A percentile compares a stretch with the other conserved stretches of the same genome.
phyloP scores from a whole-genome alignment of 345 rosid genomes.

The Odontarrhena argentea region DNA sequence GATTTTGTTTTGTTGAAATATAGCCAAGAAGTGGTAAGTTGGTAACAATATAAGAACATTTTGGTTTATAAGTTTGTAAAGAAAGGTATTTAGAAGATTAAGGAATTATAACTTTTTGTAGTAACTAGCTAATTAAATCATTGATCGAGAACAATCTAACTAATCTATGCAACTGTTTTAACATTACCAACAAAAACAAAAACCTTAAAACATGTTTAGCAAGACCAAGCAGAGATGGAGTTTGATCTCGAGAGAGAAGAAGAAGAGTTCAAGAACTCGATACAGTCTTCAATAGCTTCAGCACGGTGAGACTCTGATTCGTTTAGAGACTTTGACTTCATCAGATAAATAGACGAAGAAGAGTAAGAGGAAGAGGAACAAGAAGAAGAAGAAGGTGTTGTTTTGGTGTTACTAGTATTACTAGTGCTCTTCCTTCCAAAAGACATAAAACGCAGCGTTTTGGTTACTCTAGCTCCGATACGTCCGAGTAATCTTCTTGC shows the following conservation, averaged over 20 bases:
- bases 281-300: constrained; percentile 89
- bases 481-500: constrained; percentile 48
- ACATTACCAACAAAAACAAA: too few relatives aligned
- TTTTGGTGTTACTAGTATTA: background rate
- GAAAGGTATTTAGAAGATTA: background rate
- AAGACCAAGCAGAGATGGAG: constrained; percentile 59
- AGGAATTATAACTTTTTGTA: background rate
- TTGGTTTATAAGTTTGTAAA: constrained; percentile 17
- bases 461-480: constrained; percentile 53
- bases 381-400: constrained; percentile 22
- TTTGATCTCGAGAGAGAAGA: constrained; percentile 70
- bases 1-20: background rate
- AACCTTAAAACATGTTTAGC: constrained; percentile 9
- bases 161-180: constrained; percentile 19
- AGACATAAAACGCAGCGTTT: constrained; percentile 55
- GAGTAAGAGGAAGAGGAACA: constrained; percentile 55
- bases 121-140: constrained; percentile 11
- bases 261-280: constrained; percentile 87
- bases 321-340: constrained; percentile 68
- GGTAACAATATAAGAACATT: background rate
- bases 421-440: constrained; percentile 34
- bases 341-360: constrained; percentile 37
- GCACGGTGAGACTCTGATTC: constrained; percentile 80
- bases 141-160: background rate
- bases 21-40: constrained; percentile 8